Conservation (phyloP, 2,329 filamentous ascomycete genomes). For the Xylaria sp. region DNA sequence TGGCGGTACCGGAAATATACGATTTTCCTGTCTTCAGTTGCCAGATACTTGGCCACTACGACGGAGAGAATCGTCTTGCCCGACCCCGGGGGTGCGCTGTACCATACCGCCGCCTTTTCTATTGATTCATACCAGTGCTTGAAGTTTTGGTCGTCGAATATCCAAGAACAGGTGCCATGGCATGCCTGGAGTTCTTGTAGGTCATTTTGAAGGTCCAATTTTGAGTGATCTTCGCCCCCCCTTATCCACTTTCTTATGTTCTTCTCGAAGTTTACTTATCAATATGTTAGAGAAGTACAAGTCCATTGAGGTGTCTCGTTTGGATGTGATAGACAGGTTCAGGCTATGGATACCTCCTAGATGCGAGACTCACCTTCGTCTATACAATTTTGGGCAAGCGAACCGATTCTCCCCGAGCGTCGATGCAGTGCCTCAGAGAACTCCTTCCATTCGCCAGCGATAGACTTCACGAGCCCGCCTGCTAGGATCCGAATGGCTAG, state of each 20-base stretch:
- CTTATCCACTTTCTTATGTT: conserved; percentile 3
- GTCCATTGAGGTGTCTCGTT: too few relatives aligned
- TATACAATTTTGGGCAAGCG: too few relatives aligned
- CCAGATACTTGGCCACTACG: background rate
- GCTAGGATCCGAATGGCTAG: background rate
- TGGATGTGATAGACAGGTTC: too few relatives aligned
- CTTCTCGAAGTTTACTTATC: too few relatives aligned
- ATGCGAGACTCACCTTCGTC: too few relatives aligned
- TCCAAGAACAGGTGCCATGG: too few relatives aligned
- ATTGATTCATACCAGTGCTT: conserved; percentile 13
- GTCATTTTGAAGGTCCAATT: too few relatives aligned
- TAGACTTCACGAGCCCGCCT: background rate
- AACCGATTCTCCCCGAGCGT: conserved; percentile 7
- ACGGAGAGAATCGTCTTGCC: conserved; percentile 13
- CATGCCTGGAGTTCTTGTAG: too few relatives aligned
- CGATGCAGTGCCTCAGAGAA: conserved; percentile 1
- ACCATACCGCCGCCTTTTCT: conserved; percentile 20
- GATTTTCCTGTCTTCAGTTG: background rate
- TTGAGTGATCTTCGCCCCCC: background rate
- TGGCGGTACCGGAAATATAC: background rate
- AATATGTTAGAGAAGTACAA: too few relatives aligned
- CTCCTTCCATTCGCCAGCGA: conserved; percentile 1
- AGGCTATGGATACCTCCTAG: too few relatives aligned
- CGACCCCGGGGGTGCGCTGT: conserved; percentile 13
- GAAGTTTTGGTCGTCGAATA: too few relatives aligned